These are phyloP conservation scores for Cyphellophora europaea DNA, from an alignment of 2,329 filamentous ascomycete genomes.

Conservation along the genomic window DNA sequence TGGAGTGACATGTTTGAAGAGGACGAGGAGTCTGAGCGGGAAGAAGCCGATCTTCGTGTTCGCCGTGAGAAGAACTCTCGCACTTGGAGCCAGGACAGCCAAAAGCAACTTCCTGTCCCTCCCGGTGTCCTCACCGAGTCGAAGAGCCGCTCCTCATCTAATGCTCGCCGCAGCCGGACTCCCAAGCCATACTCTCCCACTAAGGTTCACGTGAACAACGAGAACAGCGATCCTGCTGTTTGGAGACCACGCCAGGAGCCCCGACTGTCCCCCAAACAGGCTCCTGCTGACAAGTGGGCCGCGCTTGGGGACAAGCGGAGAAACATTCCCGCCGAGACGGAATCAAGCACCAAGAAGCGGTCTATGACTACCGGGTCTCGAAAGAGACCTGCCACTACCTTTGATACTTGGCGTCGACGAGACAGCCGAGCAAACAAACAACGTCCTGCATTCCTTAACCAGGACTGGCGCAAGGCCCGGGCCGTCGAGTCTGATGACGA, in stretches of 20 bases:
- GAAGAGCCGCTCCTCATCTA: constrained; percentile 43
- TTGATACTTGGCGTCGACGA: constrained; percentile 23
- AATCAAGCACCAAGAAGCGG: constrained; percentile 37
- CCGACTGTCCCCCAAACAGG: constrained; percentile 50
- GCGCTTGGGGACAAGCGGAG: constrained; percentile 76
- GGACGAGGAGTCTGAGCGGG: constrained; percentile 53
- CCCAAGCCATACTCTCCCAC: constrained; percentile 46
- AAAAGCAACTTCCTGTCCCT: constrained; percentile 39
- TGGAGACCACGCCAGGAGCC: constrained; percentile 33
- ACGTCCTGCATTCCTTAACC: constrained; percentile 30
- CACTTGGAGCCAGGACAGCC: constrained; percentile 71
- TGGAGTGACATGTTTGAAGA: constrained; percentile 98
- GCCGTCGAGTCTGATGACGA: constrained; percentile 40
- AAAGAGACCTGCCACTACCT: constrained; percentile 25
- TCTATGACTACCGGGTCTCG: constrained; percentile 33
- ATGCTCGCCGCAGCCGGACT: constrained; percentile 38
- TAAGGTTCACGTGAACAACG: constrained; percentile 61
- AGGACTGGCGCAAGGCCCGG: constrained; percentile 36
- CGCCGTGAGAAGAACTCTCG: constrained; percentile 56
- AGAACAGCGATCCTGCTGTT: constrained; percentile 48
- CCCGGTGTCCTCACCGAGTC: constrained; percentile 45
- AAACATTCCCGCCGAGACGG: constrained; percentile 48
- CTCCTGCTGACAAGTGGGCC: constrained; percentile 72
- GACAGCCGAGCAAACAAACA: constrained; percentile 26
- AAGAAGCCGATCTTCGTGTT: constrained; percentile 51